These are phyloP conservation scores for Mrakia gelida DNA, from an alignment of 768 basidiomycete genomes.

Conservation along the genomic window DNA sequence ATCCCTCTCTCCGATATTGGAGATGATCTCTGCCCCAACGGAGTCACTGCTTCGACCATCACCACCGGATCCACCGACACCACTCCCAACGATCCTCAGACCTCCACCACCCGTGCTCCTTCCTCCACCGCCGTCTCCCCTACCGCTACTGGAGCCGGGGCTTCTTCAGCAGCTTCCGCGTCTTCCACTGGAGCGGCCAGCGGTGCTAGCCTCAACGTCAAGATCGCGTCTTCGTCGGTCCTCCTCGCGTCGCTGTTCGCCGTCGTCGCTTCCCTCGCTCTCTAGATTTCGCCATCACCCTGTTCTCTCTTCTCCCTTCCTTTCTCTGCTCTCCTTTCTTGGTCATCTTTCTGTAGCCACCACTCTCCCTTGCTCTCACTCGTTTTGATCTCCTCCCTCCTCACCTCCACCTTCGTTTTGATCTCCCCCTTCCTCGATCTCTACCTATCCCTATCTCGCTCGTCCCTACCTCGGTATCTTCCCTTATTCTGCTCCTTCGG, in stretches of 20 bases:
- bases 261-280: too few species aligned
- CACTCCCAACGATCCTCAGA: slow-evolving; percentile 10
- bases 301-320: too few species aligned
- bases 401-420: not conserved
- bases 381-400: not conserved
- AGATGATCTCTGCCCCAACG: slow-evolving; percentile 22
- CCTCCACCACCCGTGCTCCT: slow-evolving; percentile 2
- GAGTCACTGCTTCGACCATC: slow-evolving; percentile 27
- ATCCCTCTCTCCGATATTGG: slow-evolving; percentile 24
- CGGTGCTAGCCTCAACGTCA: not conserved
- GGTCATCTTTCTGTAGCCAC: not conserved
- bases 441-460: too few species aligned
- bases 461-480: too few species aligned
- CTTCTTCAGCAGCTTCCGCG: not conserved
- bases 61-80: slow-evolving; percentile 24
- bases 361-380: not conserved
- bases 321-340: too few species aligned
- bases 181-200: not conserved
- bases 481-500: too few species aligned
- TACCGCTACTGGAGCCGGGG: not conserved
- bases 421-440: too few species aligned
- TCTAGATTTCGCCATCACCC: not conserved
- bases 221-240: not conserved
- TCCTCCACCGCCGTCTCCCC: not conserved
- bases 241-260: not conserved